Conservation (phyloP, 1,139 yeast species). For the Blastobotrys aristatus region DNA sequence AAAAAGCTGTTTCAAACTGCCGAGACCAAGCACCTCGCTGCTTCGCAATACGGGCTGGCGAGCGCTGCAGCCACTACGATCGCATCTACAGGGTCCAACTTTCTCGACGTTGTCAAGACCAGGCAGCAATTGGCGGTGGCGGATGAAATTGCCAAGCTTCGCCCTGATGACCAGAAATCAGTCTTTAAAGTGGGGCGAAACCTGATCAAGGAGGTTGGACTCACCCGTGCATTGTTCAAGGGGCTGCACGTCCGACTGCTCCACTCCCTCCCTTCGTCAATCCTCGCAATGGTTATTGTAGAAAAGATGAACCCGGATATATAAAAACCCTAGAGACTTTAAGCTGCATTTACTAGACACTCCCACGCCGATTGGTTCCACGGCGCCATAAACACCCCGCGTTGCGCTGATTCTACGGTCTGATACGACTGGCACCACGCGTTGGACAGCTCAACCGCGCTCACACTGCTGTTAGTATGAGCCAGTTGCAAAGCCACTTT, state of each 20-base stretch:
- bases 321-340: not conserved
- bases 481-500: conserved; percentile 54
- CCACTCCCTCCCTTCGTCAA: conserved; percentile 39
- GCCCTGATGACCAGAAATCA: conserved; percentile 39
- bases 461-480: conserved; percentile 33
- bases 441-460: conserved; percentile 42
- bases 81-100: conserved; percentile 39
- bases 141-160: conserved; percentile 35
- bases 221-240: conserved; percentile 35
- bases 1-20: conserved; percentile 15
- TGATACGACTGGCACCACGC: conserved; percentile 36
- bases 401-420: conserved; percentile 19
- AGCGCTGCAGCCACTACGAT: conserved; percentile 38
- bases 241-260: conserved; percentile 38
- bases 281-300: conserved; percentile 39
- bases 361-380: conserved; percentile 24
- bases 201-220: conserved; percentile 37
- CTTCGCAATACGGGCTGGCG: conserved; percentile 33
- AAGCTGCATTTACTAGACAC: conserved; percentile 13
- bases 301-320: conserved; percentile 38
- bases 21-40: conserved; percentile 20
- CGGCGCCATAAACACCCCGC: conserved; percentile 27
- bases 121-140: conserved; percentile 42
- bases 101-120: conserved; percentile 41
- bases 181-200: conserved; percentile 34